Evolutionary conservation across 352 stramenopile genomes (phyloP), one percentile per base, ranked within the genome.

Genomic region (Globisporangium radiosum): DNA sequence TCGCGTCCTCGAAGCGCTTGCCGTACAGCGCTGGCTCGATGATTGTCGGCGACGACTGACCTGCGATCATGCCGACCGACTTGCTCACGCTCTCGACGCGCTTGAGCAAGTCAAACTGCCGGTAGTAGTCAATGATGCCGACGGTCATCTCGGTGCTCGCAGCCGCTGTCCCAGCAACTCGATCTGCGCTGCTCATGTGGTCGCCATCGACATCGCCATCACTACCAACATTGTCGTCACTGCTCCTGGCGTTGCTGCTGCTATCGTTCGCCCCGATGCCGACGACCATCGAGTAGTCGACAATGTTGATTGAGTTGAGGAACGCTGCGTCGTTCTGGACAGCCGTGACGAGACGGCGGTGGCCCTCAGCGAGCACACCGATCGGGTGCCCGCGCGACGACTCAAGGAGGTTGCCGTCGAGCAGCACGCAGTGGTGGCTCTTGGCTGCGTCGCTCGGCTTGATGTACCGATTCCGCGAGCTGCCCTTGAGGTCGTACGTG

Each of bases 281-380:
- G 9, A 99, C 88, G n/a, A 99, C 77, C 76, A 99, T 98, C 14
- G 95, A 99, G 62, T 99, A 99, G 73, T 99, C 97, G 52, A 99
- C 85, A 45, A 99, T 97, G 72, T 99, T 99, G 57, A 98, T 98
- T 40, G 97, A 98, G 48, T 87, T 95, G 47, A 99, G 83, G 66
- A 99, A 99, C 25, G 87, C 65, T 13, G 95, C 97, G 72, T 99
- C 94, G 77, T 99, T 98, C 55, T 97, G 72, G 66, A 99, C 97
- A 19, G 94, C 96, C 38, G 83, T 77, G 51, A 84, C 57, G 33
- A 94, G 69, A 52, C 83, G 75, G n/a, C 73, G 60, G 57, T 96
- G 78, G 43, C 90, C 77, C 48, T 88, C 80, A 1, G 72, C 71
- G 13, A 95, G 67, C 17, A 96, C 60, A 4, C 79, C 79, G 38